Conservation (phyloP, 1,139 yeast genomes). For the Candida tropicalis region DNA sequence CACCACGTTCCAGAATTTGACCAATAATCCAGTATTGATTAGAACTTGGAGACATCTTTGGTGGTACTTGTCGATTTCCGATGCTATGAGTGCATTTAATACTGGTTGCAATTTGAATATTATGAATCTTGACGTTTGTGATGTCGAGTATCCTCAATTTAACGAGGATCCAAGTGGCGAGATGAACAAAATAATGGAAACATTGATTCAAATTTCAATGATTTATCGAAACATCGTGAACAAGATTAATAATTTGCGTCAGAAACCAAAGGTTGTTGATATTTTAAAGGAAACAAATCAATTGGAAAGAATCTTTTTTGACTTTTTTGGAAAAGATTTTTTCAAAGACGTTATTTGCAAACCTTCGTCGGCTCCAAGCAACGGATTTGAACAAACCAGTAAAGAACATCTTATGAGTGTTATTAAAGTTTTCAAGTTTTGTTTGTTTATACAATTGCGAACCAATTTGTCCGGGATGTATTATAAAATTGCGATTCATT, state of each 20-base stretch:
- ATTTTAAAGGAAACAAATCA: constrained; percentile 40
- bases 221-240: constrained; percentile 35
- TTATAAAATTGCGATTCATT: constrained; percentile 46
- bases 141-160: constrained; percentile 32
- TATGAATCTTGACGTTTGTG: constrained; percentile 30
- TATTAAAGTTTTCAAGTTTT: constrained; percentile 40
- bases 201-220: constrained; percentile 24
- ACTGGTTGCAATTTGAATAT: constrained; percentile 37
- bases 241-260: constrained; percentile 31
- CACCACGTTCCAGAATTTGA: constrained; percentile 32
- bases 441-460: constrained; percentile 40
- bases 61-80: constrained; percentile 33
- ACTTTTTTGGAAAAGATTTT: constrained; percentile 47
- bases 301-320: constrained; percentile 39
- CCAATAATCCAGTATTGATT: constrained; percentile 29
- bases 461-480: constrained; percentile 48
- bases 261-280: constrained; percentile 40
- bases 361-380: constrained; percentile 27
- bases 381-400: constrained; percentile 20
- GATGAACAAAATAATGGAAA: constrained; percentile 19
- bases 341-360: constrained; percentile 44
- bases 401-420: constrained; percentile 24
- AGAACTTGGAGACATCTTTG: constrained; percentile 44
- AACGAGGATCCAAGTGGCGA: constrained; percentile 23
- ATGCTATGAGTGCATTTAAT: constrained; percentile 38